phyloP scores from a whole-genome alignment of 257 asterid genomes.

The Penstemon eatonii region DNA sequence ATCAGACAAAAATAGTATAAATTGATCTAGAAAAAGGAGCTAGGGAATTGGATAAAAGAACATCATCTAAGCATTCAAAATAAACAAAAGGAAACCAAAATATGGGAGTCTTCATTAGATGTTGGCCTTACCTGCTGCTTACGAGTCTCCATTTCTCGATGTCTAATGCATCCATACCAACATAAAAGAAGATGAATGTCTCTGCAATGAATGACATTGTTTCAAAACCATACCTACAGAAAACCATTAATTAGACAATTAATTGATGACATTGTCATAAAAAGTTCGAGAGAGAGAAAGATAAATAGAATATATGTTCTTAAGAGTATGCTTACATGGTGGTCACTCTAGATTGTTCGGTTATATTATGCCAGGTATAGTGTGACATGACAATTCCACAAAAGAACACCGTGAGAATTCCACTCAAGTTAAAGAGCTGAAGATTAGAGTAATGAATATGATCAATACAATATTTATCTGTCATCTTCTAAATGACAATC shows the following conservation, averaged over 20 bases:
- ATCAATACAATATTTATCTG: not conserved
- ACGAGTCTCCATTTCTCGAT: slow-evolving; percentile 74
- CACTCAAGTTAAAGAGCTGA: slow-evolving; percentile 69
- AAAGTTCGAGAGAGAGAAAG: not conserved
- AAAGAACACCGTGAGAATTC: slow-evolving; percentile 79
- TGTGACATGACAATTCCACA: slow-evolving; percentile 90
- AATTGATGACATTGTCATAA: not conserved
- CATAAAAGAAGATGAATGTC: slow-evolving; percentile 71
- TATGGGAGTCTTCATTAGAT: not conserved
- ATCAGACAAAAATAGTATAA: not conserved
- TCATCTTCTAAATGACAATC: too few species aligned
- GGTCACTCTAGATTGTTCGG: slow-evolving; percentile 61
- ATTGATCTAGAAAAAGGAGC: not conserved
- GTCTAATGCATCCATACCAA: slow-evolving; percentile 92
- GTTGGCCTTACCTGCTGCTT: slow-evolving; percentile 38
- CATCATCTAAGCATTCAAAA: not conserved
- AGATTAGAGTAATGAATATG: not conserved
- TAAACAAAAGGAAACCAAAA: not conserved
- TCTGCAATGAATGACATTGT: slow-evolving; percentile 70
- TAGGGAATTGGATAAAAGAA: too few species aligned
- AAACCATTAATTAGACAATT: slow-evolving; percentile 18
- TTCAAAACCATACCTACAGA: slow-evolving; percentile 65
- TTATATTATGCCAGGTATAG: slow-evolving; percentile 73
- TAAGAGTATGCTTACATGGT: slow-evolving; percentile 48
- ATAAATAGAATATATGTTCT: not conserved